Evolutionary conservation across 1,284 basidiomycete species (phyloP).

Genomic region (Cutaneotrichosporon sp.): DNA sequence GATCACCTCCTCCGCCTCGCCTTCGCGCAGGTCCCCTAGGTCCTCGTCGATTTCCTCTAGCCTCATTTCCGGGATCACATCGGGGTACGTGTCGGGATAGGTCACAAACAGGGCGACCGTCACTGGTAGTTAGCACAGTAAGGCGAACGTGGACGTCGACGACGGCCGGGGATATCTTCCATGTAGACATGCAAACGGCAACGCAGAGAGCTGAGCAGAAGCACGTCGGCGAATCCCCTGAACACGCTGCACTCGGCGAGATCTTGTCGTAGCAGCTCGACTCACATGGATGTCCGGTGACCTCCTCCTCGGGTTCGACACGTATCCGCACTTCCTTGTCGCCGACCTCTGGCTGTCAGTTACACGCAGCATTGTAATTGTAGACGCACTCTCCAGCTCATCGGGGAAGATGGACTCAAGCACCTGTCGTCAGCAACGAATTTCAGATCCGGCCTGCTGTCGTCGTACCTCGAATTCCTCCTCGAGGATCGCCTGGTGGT

Average conservation of each 20-base stretch:
- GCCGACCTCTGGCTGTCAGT: slow-evolving; percentile 67
- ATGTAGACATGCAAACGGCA: no score
- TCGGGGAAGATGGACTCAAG: slow-evolving; percentile 93
- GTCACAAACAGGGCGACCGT: slow-evolving; percentile 65
- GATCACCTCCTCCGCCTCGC: slow-evolving; percentile 60
- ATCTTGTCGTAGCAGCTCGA: no score
- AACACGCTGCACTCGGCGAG: no score
- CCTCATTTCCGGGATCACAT: slow-evolving; percentile 68
- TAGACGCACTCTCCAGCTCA: slow-evolving; percentile 78
- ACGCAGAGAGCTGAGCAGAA: no score
- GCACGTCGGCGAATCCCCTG: no score
- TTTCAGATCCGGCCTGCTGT: slow-evolving; percentile 9
- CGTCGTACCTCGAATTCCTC: slow-evolving; percentile 81
- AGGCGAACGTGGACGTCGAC: no score
- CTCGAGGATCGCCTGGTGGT: slow-evolving; percentile 51
- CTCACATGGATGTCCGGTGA: slow-evolving; percentile 27
- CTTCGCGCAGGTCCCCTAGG: slow-evolving; percentile 53
- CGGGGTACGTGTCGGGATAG: slow-evolving; percentile 67
- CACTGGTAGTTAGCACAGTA: no score
- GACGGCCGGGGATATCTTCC: no score
- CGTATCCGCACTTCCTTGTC: slow-evolving; percentile 76
- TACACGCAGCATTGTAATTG: slow-evolving; percentile 5
- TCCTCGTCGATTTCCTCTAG: slow-evolving; percentile 58
- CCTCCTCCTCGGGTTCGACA: slow-evolving; percentile 78
- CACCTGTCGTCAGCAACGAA: slow-evolving; percentile 60